phyloP scores from a whole-genome alignment of 805 yeast genomes.

The Candida easanensis region DNA sequence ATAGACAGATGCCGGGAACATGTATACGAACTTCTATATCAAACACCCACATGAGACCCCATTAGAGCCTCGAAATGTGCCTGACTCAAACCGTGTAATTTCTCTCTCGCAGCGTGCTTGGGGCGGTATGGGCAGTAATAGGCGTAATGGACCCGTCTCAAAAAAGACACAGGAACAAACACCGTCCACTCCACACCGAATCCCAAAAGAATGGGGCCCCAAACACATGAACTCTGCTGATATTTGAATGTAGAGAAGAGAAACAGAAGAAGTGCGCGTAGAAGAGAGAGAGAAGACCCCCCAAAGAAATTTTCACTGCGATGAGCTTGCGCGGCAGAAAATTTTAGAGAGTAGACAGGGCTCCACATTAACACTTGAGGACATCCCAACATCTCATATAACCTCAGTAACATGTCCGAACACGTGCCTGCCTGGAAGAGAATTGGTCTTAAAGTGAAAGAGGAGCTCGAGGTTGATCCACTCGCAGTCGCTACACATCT shows the following conservation, averaged over 20 bases:
- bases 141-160: background rate
- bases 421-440: conserved; percentile 82
- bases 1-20: conserved; percentile 2
- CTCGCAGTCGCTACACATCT: conserved; percentile 42
- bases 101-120: conserved; percentile 23
- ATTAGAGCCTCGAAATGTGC: conserved; percentile 17
- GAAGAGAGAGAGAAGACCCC: background rate
- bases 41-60: conserved; percentile 27
- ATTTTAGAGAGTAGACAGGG: conserved; percentile 8
- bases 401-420: conserved; percentile 24
- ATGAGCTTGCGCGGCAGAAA: conserved; percentile 4
- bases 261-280: background rate
- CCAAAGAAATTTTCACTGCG: conserved; percentile 4
- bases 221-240: conserved; percentile 18
- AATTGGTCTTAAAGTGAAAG: conserved; percentile 63
- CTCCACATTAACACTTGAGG: too few relatives aligned
- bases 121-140: conserved; percentile 7
- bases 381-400: too few relatives aligned
- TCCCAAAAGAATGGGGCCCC: background rate
- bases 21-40: conserved; percentile 33
- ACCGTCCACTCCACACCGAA: background rate
- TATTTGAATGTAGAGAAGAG: conserved; percentile 22
- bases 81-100: conserved; percentile 33
- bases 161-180: background rate
- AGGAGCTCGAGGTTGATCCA: conserved; percentile 43